Base-by-base conservation (phyloP, 768 basidiomycete species). In the Cubamyces lactineus region DNA sequence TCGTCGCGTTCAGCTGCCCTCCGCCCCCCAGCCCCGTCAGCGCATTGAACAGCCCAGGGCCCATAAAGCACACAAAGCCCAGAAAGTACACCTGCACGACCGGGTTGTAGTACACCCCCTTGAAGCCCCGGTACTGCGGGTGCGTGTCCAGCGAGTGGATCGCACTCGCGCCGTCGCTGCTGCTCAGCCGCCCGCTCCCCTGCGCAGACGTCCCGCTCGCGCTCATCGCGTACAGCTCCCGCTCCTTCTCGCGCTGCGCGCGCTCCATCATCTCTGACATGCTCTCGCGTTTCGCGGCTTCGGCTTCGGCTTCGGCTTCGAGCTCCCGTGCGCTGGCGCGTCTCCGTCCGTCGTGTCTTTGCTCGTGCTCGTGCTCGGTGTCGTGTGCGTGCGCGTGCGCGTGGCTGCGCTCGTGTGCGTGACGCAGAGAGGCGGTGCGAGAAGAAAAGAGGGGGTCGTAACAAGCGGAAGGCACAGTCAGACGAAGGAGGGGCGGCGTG, bases 11-110 rank as follows among this genome's bases (percentile, higher is more conserved):
- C 43, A 91, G 71, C 74, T 89, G 87, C 3, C 92, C 92, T 48
- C 88, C 91, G 47, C 81, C 91, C 4, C 93, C 92, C 47, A 95
- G 80, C 38, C 92, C 91, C 57, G 84, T 88, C 68, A 92, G 77
- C 0, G 91, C 86, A 69, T 92, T 94, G 76, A 90, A 92, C 59
- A 92, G 81, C 60, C 91, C 91, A 72, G 75, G 76, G 58, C 77
- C 76, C 69, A 81, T 73, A 70, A 82, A 81, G 64, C 88, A 89
- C 50, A 91, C 84, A 49, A 91, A 79, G 43, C 88, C 91, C 17
- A 91, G 77, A 73, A 92, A 75, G 53, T 72, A 73, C 52, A 89
- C 78, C 73, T 88, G 86, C 0, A 82, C 84, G 60, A 79, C 67
- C 21, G 86, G 82, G 65, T 87, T 78, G 63, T 83, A 82, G 69